A percentile compares a stretch with the other conserved stretches of the same genome.
Evolutionary conservation across 495 filamentous ascomycete species (phyloP).

Genomic region (Astrothelium subdiscretum): DNA sequence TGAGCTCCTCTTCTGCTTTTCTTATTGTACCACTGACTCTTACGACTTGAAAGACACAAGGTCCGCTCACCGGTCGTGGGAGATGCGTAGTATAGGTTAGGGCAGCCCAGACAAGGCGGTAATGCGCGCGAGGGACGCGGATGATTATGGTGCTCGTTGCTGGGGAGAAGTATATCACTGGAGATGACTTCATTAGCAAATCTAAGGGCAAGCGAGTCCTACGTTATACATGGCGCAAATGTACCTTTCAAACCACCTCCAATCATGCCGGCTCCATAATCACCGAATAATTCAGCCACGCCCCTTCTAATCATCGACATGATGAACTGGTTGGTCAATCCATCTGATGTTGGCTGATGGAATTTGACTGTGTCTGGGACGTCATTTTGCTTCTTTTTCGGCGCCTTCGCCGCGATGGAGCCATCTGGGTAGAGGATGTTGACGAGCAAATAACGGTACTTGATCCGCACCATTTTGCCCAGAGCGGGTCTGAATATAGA

Average conservation of each 20-base stretch:
- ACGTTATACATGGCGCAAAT: constrained; percentile 8
- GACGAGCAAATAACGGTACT: constrained; percentile 86
- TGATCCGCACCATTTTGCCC: constrained; percentile 77
- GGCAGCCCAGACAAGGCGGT: constrained; percentile 79
- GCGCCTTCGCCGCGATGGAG: constrained; percentile 16
- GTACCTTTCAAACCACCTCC: constrained; percentile 51
- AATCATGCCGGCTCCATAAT: constrained; percentile 68
- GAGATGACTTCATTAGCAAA: constrained; percentile 11
- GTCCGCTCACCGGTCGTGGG: constrained; percentile 39
- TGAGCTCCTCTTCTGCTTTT: constrained; percentile 81
- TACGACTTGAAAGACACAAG: constrained; percentile 75
- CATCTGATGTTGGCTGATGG: constrained; percentile 61
- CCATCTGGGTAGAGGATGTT: constrained; percentile 71
- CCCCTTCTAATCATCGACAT: constrained; percentile 55
- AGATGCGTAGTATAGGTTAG: constrained; percentile 70
- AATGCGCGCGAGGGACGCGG: constrained; percentile 63
- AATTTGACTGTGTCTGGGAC: constrained; percentile 52
- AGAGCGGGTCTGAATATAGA: not conserved
- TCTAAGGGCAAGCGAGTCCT: constrained; percentile 2
- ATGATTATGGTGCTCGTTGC: constrained; percentile 93
- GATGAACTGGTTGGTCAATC: constrained; percentile 51
- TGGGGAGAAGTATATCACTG: constrained; percentile 85
- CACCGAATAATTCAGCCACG: constrained; percentile 69
- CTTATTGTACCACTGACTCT: constrained; percentile 87
- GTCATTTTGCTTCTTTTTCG: constrained; percentile 18